These are phyloP conservation scores for Bryoglossum gracile DNA, from an alignment of 495 filamentous ascomycete genomes.

Conservation along the genomic window DNA sequence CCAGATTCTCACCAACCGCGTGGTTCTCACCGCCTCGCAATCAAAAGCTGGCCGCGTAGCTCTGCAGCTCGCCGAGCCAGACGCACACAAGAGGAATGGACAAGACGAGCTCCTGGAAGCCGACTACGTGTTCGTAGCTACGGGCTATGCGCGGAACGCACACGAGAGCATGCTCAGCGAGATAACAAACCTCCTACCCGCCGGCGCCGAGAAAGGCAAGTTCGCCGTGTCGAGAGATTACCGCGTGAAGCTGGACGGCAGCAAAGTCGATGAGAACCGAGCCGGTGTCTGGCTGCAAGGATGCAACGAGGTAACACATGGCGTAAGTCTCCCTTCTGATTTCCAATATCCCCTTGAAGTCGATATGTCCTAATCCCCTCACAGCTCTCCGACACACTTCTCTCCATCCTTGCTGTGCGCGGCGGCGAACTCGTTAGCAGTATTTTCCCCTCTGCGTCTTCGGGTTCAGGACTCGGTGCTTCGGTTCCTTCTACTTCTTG, in stretches of 20 bases:
- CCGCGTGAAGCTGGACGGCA: slow-evolving; percentile 56
- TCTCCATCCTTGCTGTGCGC: slow-evolving; percentile 68
- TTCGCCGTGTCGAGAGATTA: slow-evolving; percentile 59
- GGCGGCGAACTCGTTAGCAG: slow-evolving; percentile 72
- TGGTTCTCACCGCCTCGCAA: slow-evolving; percentile 35
- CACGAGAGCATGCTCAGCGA: slow-evolving; percentile 72
- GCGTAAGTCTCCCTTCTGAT: slow-evolving; percentile 48
- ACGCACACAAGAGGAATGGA: slow-evolving; percentile 3
- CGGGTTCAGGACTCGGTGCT: too few relatives aligned
- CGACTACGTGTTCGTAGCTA: slow-evolving; percentile 78
- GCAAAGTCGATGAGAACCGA: slow-evolving; percentile 48
- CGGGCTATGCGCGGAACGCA: slow-evolving; percentile 72
- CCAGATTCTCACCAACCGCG: slow-evolving; percentile 62
- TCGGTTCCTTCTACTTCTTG: too few relatives aligned
- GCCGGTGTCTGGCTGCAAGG: slow-evolving; percentile 90
- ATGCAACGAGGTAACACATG: slow-evolving; percentile 87
- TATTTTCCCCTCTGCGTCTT: too few relatives aligned
- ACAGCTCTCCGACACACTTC: slow-evolving; percentile 69
- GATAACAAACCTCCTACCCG: slow-evolving; percentile 54
- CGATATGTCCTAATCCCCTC: too few relatives aligned
- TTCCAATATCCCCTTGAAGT: too few relatives aligned
- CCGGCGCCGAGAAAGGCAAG: slow-evolving; percentile 19
- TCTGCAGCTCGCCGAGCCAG: slow-evolving; percentile 28
- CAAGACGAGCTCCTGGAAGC: slow-evolving; percentile 46
- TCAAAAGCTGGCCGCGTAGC: slow-evolving; percentile 32